These are phyloP conservation scores for Xylaria scruposa DNA, from an alignment of 495 filamentous ascomycete genomes.

Conservation along the genomic window DNA sequence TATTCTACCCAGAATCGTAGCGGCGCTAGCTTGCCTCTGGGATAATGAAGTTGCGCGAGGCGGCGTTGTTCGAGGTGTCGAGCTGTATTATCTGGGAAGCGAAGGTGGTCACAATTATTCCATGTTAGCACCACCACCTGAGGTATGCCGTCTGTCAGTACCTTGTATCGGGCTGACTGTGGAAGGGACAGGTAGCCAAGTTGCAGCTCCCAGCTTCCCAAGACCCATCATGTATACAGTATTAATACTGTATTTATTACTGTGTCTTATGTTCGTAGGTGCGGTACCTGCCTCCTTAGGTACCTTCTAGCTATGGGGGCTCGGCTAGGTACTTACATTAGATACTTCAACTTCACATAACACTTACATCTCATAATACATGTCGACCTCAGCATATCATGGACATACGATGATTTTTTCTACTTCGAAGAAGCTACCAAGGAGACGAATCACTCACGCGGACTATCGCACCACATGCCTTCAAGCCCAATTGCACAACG, in stretches of 20 bases:
- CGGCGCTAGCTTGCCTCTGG: neutral
- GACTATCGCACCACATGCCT: too few species aligned
- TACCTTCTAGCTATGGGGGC: neutral
- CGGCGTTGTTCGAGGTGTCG: conserved; percentile 7
- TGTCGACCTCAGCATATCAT: too few species aligned
- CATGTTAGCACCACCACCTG: neutral
- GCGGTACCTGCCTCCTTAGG: neutral
- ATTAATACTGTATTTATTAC: neutral
- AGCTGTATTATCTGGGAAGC: neutral
- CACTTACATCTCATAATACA: too few species aligned
- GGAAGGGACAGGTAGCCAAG: conserved; percentile 28
- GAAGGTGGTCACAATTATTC: neutral
- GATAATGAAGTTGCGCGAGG: neutral
- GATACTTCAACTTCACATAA: too few species aligned
- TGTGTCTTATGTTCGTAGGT: too few species aligned
- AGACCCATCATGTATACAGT: neutral
- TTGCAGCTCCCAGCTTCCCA: neutral
- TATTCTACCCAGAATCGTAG: neutral
- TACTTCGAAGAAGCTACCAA: too few species aligned
- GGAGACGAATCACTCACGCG: too few species aligned
- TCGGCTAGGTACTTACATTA: too few species aligned
- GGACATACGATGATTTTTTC: too few species aligned
- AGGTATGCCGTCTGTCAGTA: conserved; percentile 6
- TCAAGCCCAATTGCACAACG: too few species aligned
- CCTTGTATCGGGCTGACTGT: conserved; percentile 11